A percentile compares a stretch with the other conserved stretches of the same genome.
phyloP scores from a whole-genome alignment of 2,329 filamentous ascomycete species.

The Colletotrichum plurivorum region DNA sequence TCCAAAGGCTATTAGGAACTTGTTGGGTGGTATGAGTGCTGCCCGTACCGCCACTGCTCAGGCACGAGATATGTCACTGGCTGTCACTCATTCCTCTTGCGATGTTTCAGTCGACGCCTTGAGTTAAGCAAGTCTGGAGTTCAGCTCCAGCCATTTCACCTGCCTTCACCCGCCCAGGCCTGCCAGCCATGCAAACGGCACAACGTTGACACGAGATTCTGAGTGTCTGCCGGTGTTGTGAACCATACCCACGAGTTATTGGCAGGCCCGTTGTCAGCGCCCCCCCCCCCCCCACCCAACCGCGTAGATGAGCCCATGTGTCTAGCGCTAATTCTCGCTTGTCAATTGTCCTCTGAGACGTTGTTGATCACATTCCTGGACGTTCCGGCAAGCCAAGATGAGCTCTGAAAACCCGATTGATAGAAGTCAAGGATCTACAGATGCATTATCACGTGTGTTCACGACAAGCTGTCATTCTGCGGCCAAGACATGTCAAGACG shows the following conservation, averaged over 20 bases:
- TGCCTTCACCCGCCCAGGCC: not conserved
- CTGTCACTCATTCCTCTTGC: not conserved
- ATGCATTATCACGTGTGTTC: conserved; percentile 3
- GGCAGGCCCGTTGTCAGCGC: not conserved
- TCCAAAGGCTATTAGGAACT: not conserved
- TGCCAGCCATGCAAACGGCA: not conserved
- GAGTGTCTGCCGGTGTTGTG: not conserved
- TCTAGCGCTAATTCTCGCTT: not conserved
- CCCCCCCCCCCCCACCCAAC: too few relatives aligned
- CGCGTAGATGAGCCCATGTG: not conserved
- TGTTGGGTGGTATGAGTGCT: not conserved
- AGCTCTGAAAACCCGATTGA: conserved; percentile 25
- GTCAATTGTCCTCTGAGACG: conserved; percentile 4
- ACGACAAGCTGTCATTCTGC: conserved; percentile 1
- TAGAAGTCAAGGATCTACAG: not conserved
- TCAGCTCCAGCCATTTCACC: conserved; percentile 8
- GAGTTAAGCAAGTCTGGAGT: not conserved
- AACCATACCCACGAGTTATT: not conserved
- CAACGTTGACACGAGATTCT: not conserved
- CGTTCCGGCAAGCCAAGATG: conserved; percentile 8
- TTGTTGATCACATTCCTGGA: conserved; percentile 28
- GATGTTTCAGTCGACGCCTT: conserved; percentile 6
- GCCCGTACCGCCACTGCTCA: not conserved
- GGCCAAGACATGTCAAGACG: conserved; percentile 8
- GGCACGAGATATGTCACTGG: not conserved